Evolutionary conservation across 2,329 filamentous ascomycete species (phyloP).

Genomic region (Penicillium janthinellum): DNA sequence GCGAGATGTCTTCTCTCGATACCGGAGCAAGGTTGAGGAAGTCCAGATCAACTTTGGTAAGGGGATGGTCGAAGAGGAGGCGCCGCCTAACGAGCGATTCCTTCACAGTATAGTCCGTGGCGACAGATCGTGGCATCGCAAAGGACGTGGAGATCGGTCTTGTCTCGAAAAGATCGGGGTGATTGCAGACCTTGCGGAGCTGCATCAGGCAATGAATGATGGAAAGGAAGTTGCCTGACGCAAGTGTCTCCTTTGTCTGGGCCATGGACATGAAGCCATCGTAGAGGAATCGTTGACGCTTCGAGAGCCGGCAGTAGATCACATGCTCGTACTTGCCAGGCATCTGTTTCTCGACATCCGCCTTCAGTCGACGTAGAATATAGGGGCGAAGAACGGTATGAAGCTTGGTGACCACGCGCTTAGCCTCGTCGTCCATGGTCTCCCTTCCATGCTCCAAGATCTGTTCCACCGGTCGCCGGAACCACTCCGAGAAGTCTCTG

Average conservation of each 20-base stretch:
- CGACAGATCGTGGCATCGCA: slow-evolving; percentile 79
- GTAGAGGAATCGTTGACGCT: slow-evolving; percentile 91
- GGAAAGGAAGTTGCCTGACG: slow-evolving; percentile 92
- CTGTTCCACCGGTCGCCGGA: slow-evolving; percentile 91
- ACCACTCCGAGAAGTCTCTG: slow-evolving; percentile 95
- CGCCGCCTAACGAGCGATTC: slow-evolving; percentile 69
- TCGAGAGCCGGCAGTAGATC: slow-evolving; percentile 91
- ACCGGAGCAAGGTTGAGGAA: slow-evolving; percentile 80
- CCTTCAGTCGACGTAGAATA: slow-evolving; percentile 84
- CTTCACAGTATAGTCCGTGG: slow-evolving; percentile 71
- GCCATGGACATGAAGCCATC: slow-evolving; percentile 92
- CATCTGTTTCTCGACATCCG: slow-evolving; percentile 99
- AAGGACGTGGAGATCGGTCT: slow-evolving; percentile 96
- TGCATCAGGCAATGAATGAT: slow-evolving; percentile 99
- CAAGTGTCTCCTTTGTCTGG: slow-evolving; percentile 84
- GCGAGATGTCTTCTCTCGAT: slow-evolving; percentile 67
- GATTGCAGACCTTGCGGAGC: slow-evolving; percentile 95
- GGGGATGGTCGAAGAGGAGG: slow-evolving; percentile 63
- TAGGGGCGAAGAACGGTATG: slow-evolving; percentile 94
- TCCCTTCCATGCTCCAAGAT: slow-evolving; percentile 93
- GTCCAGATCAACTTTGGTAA: slow-evolving; percentile 68
- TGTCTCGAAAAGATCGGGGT: slow-evolving; percentile 95
- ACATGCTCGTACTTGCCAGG: slow-evolving; percentile 97
- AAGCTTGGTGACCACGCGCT: slow-evolving; percentile 86
- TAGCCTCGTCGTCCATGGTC: slow-evolving; percentile 90